Base-by-base conservation (phyloP, 164 flowering plant species). In the Umbilicus rupestris region DNA sequence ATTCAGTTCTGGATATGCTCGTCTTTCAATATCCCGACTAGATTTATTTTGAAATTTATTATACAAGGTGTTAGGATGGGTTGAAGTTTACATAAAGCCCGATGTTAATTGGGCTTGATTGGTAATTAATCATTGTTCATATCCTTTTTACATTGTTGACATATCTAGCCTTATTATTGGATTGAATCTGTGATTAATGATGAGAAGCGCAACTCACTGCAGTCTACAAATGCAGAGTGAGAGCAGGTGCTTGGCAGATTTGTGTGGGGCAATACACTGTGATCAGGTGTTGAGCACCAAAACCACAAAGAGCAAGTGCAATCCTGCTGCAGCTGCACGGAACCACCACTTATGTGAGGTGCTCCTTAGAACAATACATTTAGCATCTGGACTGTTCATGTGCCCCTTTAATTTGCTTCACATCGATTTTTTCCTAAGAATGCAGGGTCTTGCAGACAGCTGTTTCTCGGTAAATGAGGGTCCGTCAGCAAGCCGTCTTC, bases 211-310 rank as follows among this genome's bases (percentile, higher is more conserved):
- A 12, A 55, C 12, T 26, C 5, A 3, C 14, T 26, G 14, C 30
- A 52, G 22, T 26, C 15, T 24, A 26, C 11, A 11, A 33, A 73
- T 77, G 63, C 90, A 91, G 99, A 87, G 80, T 72, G 77, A 81
- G 6, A 73, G 85, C 74, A 86, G 82, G 76, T 94, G 99, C 84
- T 81, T 94, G 79, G 99, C 96, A 68, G 97, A 91, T 77, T 69
- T 94, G 71, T 94, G 99, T 75, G 96, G 97, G 49, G 97, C 97
- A 42, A 74, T 94, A 79, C 96, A 91, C 75, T 94, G 99, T 81
- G 97, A 91, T 73, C 75, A 46, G 30, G 73, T 80, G 60, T 74
- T 81, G 78, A 75, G 80, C 62, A 72, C 83, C 71, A 86, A 84
- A 79, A 65, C 79, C 24, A 74, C 65, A 37, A 89, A 87, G 73